A percentile compares a stretch with the other conserved stretches of the same genome.
Evolutionary conservation across 106 monocot species (phyloP).

Genomic region (Dactylorhiza incarnata): DNA sequence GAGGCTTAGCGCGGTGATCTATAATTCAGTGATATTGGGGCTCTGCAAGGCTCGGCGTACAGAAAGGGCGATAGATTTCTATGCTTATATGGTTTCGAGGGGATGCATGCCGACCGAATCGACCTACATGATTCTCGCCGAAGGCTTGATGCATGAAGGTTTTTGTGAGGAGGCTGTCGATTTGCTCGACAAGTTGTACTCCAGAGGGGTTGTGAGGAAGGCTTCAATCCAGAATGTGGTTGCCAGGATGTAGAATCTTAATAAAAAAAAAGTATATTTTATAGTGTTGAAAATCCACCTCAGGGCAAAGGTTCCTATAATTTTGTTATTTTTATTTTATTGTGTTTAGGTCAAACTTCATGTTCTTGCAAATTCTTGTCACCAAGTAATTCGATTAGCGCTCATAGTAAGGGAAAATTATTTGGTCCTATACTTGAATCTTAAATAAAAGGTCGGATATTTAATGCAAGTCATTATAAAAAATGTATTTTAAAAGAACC

Average conservation of each 20-base stretch:
- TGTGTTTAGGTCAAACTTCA: neutral
- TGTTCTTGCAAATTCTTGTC: neutral
- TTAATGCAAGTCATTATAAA: too few relatives aligned
- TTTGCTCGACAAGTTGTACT: slow-evolving; percentile 55
- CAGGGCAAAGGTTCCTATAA: neutral
- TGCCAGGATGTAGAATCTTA: slow-evolving; percentile 21
- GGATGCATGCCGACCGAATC: slow-evolving; percentile 80
- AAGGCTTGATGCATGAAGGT: slow-evolving; percentile 72
- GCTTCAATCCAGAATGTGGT: slow-evolving; percentile 42
- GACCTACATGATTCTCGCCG: slow-evolving; percentile 71
- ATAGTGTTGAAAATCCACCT: neutral
- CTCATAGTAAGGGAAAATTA: neutral
- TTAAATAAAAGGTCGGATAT: too few relatives aligned
- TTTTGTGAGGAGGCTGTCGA: slow-evolving; percentile 59
- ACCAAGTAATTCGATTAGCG: neutral
- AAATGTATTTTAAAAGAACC: too few relatives aligned
- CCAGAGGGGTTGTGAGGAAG: slow-evolving; percentile 72
- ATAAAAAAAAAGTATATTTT: neutral
- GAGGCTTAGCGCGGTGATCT: slow-evolving; percentile 44
- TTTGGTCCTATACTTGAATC: too few relatives aligned
- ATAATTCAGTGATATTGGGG: slow-evolving; percentile 62
- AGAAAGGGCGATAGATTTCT: slow-evolving; percentile 67
- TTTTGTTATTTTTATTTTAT: neutral
- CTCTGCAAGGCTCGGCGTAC: slow-evolving; percentile 65
- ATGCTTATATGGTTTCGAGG: slow-evolving; percentile 55